These are phyloP conservation scores for Mrakia frigida DNA, from an alignment of 768 basidiomycete species.

Conservation along the genomic window DNA sequence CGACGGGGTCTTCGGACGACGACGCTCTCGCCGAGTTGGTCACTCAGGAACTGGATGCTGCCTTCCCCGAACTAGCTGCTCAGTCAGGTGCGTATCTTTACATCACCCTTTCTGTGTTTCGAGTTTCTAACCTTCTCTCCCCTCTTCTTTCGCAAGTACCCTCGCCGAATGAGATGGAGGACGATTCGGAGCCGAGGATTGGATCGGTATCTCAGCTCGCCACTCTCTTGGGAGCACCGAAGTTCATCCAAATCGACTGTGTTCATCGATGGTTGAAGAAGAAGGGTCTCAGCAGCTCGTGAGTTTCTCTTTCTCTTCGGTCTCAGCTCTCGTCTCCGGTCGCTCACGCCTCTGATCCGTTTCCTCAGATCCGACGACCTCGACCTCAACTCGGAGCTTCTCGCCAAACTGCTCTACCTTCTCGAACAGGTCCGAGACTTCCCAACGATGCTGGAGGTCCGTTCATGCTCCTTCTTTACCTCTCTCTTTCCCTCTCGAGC, in stretches of 20 bases:
- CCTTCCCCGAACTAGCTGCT: constrained; percentile 20
- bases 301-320: neutral
- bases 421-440: constrained; percentile 20
- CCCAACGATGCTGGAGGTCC: constrained; percentile 22
- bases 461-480: neutral
- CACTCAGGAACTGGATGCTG: constrained; percentile 8
- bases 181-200: neutral
- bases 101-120: neutral
- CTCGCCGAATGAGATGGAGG: constrained; percentile 13
- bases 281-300: neutral
- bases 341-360: neutral
- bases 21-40: neutral
- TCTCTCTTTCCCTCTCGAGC: neutral
- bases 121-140: neutral
- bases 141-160: neutral
- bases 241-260: constrained; percentile 20
- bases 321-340: neutral
- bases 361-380: neutral
- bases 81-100: neutral
- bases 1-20: neutral
- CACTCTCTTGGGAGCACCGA: constrained; percentile 7
- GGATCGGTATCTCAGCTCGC: neutral
- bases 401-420: constrained; percentile 20
- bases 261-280: neutral
- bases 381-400: constrained; percentile 1